Evolutionary conservation across 139 green algal species (phyloP), one percentile per base, ranked within the genome.

Genomic region (Diplosphaera chodatii): DNA sequence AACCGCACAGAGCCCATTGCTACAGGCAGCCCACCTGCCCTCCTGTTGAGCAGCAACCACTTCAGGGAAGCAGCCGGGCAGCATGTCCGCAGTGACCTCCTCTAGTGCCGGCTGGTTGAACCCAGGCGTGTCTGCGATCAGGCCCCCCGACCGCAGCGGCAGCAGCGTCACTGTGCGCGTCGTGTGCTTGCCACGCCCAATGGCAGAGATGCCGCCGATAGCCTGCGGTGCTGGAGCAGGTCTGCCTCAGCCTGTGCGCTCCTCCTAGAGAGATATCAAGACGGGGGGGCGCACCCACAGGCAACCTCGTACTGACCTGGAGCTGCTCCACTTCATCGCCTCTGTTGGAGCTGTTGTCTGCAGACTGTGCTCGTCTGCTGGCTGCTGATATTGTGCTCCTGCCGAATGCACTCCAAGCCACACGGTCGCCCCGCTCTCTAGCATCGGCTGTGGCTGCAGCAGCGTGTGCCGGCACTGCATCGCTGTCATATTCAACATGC

Each of bases 121-220:
- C 2, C 94, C 94, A 0, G 94, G 94, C 0, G 92, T 97, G 77
- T 99, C 94, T 5, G 91, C 94, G 40, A 99, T 70, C 66, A 93
- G 71, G 21, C 92, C 94, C 1, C 88, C 91, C 25, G 33, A 32
- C 32, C 56, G 73, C 71, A 97, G 75, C 67, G 80, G 48, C 16
- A 98, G 83, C 15, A 98, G 81, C 1, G 80, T 87, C 1, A 95
- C 84, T 32, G 88, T 83, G 20, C 93, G 88, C 1, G 95, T 98
- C 20, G 95, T 99, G 84, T 99, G 93, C 72, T 82, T 88, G 55
- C 95, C 95, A 0, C 91, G 78, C 1, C 91, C 91, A 20, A 88
- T 91, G 18, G 79, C 68, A 0, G 91, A 94, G 55, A 98, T 77
- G 1, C 84, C 74, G 0, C 88, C 87, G 27, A 96, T 87, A 0